Conservation (phyloP, 345 rosid genomes). For the Citrus mangshanensis region DNA sequence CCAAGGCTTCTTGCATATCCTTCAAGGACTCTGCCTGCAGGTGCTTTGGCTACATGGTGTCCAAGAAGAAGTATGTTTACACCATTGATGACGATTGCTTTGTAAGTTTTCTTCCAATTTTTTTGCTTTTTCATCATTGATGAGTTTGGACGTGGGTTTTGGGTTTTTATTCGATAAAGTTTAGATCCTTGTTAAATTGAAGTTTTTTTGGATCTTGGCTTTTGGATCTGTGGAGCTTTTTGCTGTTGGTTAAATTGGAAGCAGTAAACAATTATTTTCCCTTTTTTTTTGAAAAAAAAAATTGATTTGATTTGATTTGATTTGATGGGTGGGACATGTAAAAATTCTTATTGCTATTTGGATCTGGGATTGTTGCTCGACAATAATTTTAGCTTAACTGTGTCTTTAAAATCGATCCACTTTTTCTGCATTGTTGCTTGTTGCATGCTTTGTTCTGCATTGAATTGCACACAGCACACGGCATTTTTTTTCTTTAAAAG, state of each 20-base stretch:
- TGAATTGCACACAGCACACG: neutral
- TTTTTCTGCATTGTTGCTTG: neutral
- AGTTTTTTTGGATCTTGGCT: neutral
- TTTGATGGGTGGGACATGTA: constrained; percentile 1
- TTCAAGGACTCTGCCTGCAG: constrained; percentile 73
- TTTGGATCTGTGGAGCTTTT: constrained; percentile 2
- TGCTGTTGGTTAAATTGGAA: neutral
- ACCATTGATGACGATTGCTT: constrained; percentile 94
- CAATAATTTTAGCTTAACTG: neutral
- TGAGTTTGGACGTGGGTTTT: neutral
- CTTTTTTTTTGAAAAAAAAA: neutral
- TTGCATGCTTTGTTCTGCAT: constrained; percentile 15
- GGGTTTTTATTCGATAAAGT: neutral
- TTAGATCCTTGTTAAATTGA: constrained; percentile 8
- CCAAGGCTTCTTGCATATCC: constrained; percentile 76
- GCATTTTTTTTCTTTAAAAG: neutral
- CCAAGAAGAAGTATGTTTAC: constrained; percentile 81
- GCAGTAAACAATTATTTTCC: too few species aligned
- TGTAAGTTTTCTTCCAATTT: constrained; percentile 39
- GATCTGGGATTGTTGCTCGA: constrained; percentile 13
- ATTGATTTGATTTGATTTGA: neutral
- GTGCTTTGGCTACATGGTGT: constrained; percentile 78
- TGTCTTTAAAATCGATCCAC: neutral
- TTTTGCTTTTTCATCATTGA: neutral
- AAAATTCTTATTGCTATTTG: neutral